These are phyloP conservation scores for Aquilaria sinensis DNA, from an alignment of 345 rosid genomes.

Conservation along the genomic window DNA sequence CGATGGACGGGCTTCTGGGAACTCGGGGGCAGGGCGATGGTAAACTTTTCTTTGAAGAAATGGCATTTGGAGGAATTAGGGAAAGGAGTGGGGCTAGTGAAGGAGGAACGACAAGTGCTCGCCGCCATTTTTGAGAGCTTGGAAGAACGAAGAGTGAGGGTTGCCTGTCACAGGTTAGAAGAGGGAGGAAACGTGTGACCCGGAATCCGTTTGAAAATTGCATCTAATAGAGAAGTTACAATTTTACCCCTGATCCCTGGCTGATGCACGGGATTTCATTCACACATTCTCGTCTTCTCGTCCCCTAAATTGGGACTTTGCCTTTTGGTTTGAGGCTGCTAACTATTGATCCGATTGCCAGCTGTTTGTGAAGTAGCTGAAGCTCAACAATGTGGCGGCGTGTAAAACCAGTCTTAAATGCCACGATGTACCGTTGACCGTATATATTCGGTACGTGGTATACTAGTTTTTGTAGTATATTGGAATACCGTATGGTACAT, in stretches of 20 bases:
- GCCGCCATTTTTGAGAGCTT: constrained; percentile 25
- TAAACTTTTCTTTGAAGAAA: constrained; percentile 15
- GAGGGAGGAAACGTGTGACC: neutral
- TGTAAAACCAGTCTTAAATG: too few species aligned
- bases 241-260: neutral
- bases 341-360: too few species aligned
- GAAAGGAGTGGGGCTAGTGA: constrained; percentile 16
- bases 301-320: too few species aligned
- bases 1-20: constrained; percentile 10
- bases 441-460: too few species aligned
- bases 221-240: neutral
- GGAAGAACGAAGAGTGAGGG: neutral
- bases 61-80: constrained; percentile 20
- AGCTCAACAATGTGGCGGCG: too few species aligned
- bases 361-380: too few species aligned
- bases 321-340: too few species aligned
- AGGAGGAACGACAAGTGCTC: constrained; percentile 22
- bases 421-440: too few species aligned
- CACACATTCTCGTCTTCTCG: too few species aligned
- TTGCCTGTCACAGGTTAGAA: neutral
- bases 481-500: too few species aligned
- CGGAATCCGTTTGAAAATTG: neutral
- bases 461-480: too few species aligned
- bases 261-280: too few species aligned
- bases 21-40: constrained; percentile 22